These are phyloP conservation scores for Saccharomycopsis sp. DNA, from an alignment of 805 yeast genomes.

Conservation along the genomic window DNA sequence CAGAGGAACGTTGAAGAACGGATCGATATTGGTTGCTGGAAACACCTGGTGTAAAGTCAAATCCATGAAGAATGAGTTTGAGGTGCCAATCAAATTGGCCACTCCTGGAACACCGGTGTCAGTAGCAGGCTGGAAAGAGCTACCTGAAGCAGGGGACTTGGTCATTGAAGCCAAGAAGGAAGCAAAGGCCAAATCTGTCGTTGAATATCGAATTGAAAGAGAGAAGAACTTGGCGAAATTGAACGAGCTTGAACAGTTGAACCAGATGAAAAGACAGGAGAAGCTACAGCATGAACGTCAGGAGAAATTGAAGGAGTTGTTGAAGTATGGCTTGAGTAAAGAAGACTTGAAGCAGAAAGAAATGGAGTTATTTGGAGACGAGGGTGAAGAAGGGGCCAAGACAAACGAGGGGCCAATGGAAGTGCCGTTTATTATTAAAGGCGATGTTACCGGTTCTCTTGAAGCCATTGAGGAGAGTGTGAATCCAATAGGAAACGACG, in stretches of 20 bases:
- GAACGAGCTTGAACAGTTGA: slow-evolving; percentile 61
- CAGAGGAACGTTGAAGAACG: slow-evolving; percentile 67
- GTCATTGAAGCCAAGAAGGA: slow-evolving; percentile 73
- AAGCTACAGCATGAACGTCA: slow-evolving; percentile 46
- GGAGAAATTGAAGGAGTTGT: slow-evolving; percentile 49
- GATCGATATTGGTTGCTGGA: slow-evolving; percentile 79
- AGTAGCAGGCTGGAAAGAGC: slow-evolving; percentile 87
- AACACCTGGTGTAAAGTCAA: slow-evolving; percentile 79
- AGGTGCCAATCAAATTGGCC: slow-evolving; percentile 56
- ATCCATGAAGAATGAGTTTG: slow-evolving; percentile 68
- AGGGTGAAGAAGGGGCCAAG: slow-evolving; percentile 26
- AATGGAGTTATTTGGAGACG: slow-evolving; percentile 25
- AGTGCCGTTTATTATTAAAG: slow-evolving; percentile 66
- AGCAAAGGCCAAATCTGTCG: slow-evolving; percentile 66
- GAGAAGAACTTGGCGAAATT: slow-evolving; percentile 49
- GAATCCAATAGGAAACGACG: slow-evolving; percentile 77
- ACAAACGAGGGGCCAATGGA: slow-evolving; percentile 26
- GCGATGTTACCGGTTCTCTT: slow-evolving; percentile 91
- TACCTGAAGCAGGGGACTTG: slow-evolving; percentile 88
- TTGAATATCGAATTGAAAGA: slow-evolving; percentile 54
- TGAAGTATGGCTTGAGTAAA: slow-evolving; percentile 52
- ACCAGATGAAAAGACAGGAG: slow-evolving; percentile 55
- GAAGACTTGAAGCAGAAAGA: slow-evolving; percentile 38
- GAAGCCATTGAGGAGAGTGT: slow-evolving; percentile 89
- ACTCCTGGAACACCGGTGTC: slow-evolving; percentile 89